Evolutionary conservation across 1,139 yeast genomes (phyloP), one percentile per base, ranked within the genome.

Genomic region (Saccharomyces hybrid): DNA sequence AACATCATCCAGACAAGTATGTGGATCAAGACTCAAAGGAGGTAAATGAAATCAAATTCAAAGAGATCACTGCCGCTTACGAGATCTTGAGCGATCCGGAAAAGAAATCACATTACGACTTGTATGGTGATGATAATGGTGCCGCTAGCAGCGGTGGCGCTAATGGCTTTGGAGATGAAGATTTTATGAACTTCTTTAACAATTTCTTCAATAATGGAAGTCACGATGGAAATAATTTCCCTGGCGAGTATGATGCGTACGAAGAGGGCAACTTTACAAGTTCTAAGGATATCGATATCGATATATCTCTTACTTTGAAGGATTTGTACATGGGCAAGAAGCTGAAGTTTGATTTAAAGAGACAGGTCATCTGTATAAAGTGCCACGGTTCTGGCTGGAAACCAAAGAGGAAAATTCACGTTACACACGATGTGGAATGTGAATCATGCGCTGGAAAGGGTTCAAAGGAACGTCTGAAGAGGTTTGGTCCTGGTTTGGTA

Each of bases 271-370:
- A 50, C 34, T 56, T 56, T 27, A 70, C 88, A 51, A 38, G 44
- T 7, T 38, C 44, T n/a, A 38, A 38, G 25, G 80, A 82, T 44
- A 80, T 86, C 8, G 80, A 78, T 6, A 83, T 90, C 7, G 77
- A 86, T 0, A 71, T 90, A 54, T 57, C 56, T 38, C 52, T 68
- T 14, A 55, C 64, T 3, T 57, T 61, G 49, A 89, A 83, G 55
- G 97, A 91, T 58, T 72, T 89, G 49, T 93, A 81, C 75, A 81
- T 80, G 61, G 98, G 99, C 8, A 88, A 88, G 66, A 81, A 83
- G 14, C 78, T 89, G 59, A 86, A 88, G 67, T 81, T 88, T 64
- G 79, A 88, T 2, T 80, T 88, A 3, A 81, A 86, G 2, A 79
- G 97, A 66, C 81, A 87, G 64, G 77, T 86, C 20, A 72, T 89